Base-by-base conservation (phyloP, 169 alveolate species). In the Babesia sp. region DNA sequence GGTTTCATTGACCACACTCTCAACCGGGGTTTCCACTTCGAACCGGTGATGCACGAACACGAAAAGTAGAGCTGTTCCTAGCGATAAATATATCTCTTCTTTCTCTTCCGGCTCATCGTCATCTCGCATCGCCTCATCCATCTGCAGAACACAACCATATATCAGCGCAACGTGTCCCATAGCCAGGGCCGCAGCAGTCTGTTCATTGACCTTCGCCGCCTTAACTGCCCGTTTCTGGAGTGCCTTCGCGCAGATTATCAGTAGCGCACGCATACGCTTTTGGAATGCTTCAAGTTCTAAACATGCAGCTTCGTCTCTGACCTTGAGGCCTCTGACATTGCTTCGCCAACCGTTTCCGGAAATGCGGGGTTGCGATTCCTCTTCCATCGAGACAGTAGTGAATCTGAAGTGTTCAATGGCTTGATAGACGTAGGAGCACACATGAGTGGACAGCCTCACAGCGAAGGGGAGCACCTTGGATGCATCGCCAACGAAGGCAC, bases 81-180 rank as follows among this genome's bases (percentile, higher is more conserved):
- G 56, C 8, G 71, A 72, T 24, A 72, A 22, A 39, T 42, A 46
- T 2, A 61, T 64, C 16, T 77, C 73, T 5, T 60, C 75, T 61
- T 61, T 68, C 26, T 74, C 39, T 31, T 26, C 33, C 41, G 33
- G 55, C 45, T 22, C 60, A 9, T 1, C 34, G 31, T 16, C 18
- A n/a, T 51, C 55, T 9, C 29, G 9, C 45, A 45, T 45, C 46
- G 22, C 29, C 20, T 37, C 77, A 26, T 74, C 55, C 6, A 61
- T 31, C 31, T 53, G 75, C 67, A 77, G 28, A 0, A 77, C 26
- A 44, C 56, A 77, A 4, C 71, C 69, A 44, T 67, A 69, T 26
- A 77, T 46, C 50, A 77, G 75, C n/a, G 86, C 86, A 3, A 69
- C 74, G 29, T 77, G 86, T 20, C 82, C 86, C 86, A 77, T 77